A percentile compares a stretch with the other conserved stretches of the same genome.
Evolutionary conservation across 108 stramenopile species (phyloP).

Genomic region (Conticribra weissflogii): DNA sequence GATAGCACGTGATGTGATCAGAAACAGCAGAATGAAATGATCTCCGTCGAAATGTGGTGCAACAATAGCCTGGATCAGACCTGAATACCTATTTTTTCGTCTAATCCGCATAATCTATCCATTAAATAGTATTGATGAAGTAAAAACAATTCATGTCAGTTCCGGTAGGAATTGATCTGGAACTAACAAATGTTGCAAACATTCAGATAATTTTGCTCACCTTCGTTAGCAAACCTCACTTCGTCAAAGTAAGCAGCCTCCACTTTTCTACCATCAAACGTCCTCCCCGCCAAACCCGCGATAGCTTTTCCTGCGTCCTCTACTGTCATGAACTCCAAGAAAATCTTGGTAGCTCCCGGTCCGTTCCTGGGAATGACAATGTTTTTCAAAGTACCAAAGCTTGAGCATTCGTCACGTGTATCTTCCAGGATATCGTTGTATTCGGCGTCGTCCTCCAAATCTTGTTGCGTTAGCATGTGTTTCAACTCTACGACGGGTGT

Average conservation of each 20-base stretch:
- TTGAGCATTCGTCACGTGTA: constrained; percentile 90
- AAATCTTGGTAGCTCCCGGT: constrained; percentile 84
- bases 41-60: no score
- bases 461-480: constrained; percentile 87
- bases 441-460: constrained; percentile 83
- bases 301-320: constrained; percentile 83
- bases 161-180: no score
- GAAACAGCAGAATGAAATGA: no score
- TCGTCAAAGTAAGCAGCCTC: constrained; percentile 75
- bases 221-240: constrained; percentile 67
- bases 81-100: no score
- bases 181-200: no score
- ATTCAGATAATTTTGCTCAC: no score
- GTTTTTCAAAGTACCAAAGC: constrained; percentile 84
- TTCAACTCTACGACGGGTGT: constrained; percentile 87
- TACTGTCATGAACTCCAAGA: constrained; percentile 74
- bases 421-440: constrained; percentile 92
- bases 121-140: no score
- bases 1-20: no score
- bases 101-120: no score
- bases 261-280: constrained; percentile 87
- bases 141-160: no score
- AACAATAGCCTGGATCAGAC: no score
- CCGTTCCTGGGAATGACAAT: constrained; percentile 82
- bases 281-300: constrained; percentile 72